Base-by-base conservation (phyloP, 2,329 filamentous ascomycete species). In the Beauveria sp. region DNA sequence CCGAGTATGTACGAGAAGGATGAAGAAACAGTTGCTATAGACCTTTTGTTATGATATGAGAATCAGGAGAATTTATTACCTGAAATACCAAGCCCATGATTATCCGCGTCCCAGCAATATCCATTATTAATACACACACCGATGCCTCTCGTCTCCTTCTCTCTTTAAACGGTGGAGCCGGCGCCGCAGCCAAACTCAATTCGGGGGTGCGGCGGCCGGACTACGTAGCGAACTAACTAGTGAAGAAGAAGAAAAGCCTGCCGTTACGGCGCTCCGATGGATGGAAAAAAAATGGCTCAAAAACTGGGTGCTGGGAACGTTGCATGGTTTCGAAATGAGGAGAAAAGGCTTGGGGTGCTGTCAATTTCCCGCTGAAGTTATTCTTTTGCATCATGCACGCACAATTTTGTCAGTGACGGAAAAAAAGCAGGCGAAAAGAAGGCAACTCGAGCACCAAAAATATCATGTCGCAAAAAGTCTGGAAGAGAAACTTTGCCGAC, bases 391-490 rank as follows among this genome's bases (percentile, higher is more conserved):
- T 51, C 26, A 18, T 51, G 5, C 16, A 10, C 12, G 46, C 22
- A 10, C 3, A 37, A 22, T 41, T 40, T 40, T 40, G 10, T 24
- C 20, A 24, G 20, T 24, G 16, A 37, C 7, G 6, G 22, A 24
- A 24, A 24, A 22, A 2, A 24, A 24, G 22, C 22, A 3, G 22
- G 22, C 10, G 41, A 16, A 10, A 30, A 24, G 3, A 52, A 51
- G 16, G 2, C 1, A 54, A 30, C 34, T 52, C 28, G n/a, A 43
- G n/a, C 7, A 40, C 22, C 22, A 18, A 81, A 62, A 74, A 37
- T 16, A 37, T 16, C 68, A 64, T 81, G 70, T n/a, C 66, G 44
- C 68, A 67, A 30, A 66, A 65, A 22, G 66, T 70, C 60, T 68
- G 65, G 63, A 64, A 65, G 54, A 69, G 69, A 61, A 67, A 64